These are phyloP conservation scores for Fusarium albosuccineum DNA, from an alignment of 2,329 filamentous ascomycete species.

Conservation along the genomic window DNA sequence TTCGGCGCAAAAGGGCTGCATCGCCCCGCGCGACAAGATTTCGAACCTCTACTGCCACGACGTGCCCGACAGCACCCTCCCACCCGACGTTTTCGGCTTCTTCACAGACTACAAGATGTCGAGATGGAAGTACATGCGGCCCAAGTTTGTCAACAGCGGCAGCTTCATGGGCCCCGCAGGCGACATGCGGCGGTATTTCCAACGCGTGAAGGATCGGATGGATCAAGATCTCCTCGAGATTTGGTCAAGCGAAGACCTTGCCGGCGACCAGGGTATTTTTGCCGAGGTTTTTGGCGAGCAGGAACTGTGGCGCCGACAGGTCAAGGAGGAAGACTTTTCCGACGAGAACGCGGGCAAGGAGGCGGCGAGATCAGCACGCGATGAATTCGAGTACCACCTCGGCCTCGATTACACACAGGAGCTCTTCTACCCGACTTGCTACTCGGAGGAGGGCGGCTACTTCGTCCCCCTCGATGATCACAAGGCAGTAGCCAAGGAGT, in stretches of 20 bases:
- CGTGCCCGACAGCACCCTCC: slow-evolving; percentile 42
- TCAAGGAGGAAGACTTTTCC: slow-evolving; percentile 24
- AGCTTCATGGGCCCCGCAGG: slow-evolving; percentile 48
- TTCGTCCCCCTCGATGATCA: slow-evolving; percentile 40
- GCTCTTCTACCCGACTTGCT: slow-evolving; percentile 48
- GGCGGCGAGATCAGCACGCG: slow-evolving; percentile 20
- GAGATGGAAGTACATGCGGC: slow-evolving; percentile 42
- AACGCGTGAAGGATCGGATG: slow-evolving; percentile 45
- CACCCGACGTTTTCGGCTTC: slow-evolving; percentile 38
- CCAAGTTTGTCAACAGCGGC: slow-evolving; percentile 49
- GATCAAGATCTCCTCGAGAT: slow-evolving; percentile 36
- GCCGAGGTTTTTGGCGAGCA: slow-evolving; percentile 50
- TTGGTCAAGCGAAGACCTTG: slow-evolving; percentile 27
- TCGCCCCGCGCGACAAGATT: slow-evolving; percentile 39
- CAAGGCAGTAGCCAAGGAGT: slow-evolving; percentile 29
- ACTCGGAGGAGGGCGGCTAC: slow-evolving; percentile 45
- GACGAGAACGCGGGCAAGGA: slow-evolving; percentile 31
- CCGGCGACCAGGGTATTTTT: slow-evolving; percentile 50
- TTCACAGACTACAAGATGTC: slow-evolving; percentile 37
- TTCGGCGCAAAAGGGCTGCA: slow-evolving; percentile 44
- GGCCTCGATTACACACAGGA: slow-evolving; percentile 49
- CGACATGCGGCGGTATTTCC: slow-evolving; percentile 45
- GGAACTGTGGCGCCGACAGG: slow-evolving; percentile 39
- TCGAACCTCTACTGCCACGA: slow-evolving; percentile 44
- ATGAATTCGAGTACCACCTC: slow-evolving; percentile 46